Evolutionary conservation across 1,284 basidiomycete genomes (phyloP).

Genomic region (Volvariella volvacea): DNA sequence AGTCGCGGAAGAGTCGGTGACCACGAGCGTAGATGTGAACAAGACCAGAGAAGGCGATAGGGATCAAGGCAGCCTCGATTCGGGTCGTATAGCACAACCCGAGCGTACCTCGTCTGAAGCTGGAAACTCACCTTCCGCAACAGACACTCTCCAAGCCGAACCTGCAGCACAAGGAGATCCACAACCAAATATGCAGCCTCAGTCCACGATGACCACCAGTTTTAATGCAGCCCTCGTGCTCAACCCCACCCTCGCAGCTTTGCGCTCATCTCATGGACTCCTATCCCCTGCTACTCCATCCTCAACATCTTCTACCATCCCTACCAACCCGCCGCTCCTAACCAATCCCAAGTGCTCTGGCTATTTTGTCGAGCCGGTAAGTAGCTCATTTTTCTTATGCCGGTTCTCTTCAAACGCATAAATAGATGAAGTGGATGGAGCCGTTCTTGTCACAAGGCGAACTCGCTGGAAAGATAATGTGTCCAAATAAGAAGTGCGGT

Average conservation of each 20-base stretch:
- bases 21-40: not conserved
- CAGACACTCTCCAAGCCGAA: too few species aligned
- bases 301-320: constrained; percentile 5
- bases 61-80: too few species aligned
- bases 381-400: constrained; percentile 20
- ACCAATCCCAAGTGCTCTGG: constrained; percentile 81
- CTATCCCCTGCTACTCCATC: constrained; percentile 8
- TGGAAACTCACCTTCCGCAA: too few species aligned
- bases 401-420: not conserved
- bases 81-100: too few species aligned
- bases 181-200: not conserved
- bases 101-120: too few species aligned
- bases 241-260: constrained; percentile 48
- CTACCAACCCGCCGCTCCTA: constrained; percentile 48
- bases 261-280: constrained; percentile 26
- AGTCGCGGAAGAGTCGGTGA: not conserved
- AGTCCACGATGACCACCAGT: too few species aligned
- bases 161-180: too few species aligned
- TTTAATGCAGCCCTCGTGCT: constrained; percentile 34
- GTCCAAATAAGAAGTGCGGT: constrained; percentile 86
- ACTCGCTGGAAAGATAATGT: constrained; percentile 82
- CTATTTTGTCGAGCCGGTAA: constrained; percentile 93
- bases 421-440: constrained; percentile 93
- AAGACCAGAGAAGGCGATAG: constrained; percentile 1
- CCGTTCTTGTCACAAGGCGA: constrained; percentile 67